Evolutionary conservation across 441 rosid genomes (phyloP), one percentile per base, ranked within the genome.

Genomic region (Kokia cookei): DNA sequence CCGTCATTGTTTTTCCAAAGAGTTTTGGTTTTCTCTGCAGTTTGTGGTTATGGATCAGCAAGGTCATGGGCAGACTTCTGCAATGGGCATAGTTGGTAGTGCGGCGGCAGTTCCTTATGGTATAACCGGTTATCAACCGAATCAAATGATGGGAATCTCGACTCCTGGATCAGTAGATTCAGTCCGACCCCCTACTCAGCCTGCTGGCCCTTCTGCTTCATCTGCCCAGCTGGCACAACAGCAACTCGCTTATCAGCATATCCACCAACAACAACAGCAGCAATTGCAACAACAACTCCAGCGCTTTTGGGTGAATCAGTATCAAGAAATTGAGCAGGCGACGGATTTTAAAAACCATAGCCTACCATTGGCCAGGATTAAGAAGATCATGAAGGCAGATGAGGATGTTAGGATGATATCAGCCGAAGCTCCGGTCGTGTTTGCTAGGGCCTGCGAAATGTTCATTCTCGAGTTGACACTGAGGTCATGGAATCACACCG

Each of bases 401-500:
- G 89, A 85, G 85, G 89, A 85, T 40, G 89, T 85, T 26, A 83
- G 85, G 75, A 85, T 85, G 89, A 85, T 85, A 72, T 83, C 89
- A 0, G 89, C 89, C 9, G 89, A 85, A 79, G 89, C 89, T 54
- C 89, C 86, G 0, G 82, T 83, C 0, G 75, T 85, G 26, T 85
- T 85, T 26, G 88, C 88, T 12, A 83, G 88, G 66, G 86, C 89
- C 26, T 85, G 89, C 5, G 89, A 85, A 76, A 85, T 85, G 89
- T 85, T 85, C 81, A 85, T 85, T 59, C 78, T 83, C 11, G 89
- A 85, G 74, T 69, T 85, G 72, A 85, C 89, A 0, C 54, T 85
- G 74, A 73, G 89, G 59, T 85, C 89, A 7, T 85, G 89, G 89
- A 85, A 83, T 73, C 86, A 85, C 85, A 85, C 89, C 0, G 89